Conservation (phyloP, 768 basidiomycete genomes). For the Termitomyces sp. region DNA sequence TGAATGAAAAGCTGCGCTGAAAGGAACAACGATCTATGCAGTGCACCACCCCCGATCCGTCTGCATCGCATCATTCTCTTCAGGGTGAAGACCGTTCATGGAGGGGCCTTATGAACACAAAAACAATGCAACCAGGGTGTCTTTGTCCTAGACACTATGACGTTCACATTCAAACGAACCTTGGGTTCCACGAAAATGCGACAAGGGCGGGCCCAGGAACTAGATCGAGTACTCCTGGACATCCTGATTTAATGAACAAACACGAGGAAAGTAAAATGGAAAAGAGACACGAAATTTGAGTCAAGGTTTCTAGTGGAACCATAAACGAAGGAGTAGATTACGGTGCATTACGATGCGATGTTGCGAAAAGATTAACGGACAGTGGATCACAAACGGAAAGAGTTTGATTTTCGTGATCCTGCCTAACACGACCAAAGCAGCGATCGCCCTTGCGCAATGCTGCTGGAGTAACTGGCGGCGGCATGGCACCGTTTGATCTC, state of each 20-base stretch:
- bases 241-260: conserved; percentile 10
- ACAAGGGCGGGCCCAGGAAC: conserved; percentile 23
- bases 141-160: background rate
- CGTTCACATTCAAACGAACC: conserved; percentile 1
- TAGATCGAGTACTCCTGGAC: conserved; percentile 6
- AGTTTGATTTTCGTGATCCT: conserved; percentile 19
- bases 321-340: conserved; percentile 15
- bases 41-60: conserved; percentile 12
- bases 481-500: conserved; percentile 83
- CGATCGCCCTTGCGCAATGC: conserved; percentile 23
- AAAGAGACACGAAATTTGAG: conserved; percentile 12
- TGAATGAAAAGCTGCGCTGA: conserved; percentile 11
- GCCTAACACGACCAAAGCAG: conserved; percentile 36
- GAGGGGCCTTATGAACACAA: background rate
- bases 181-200: conserved; percentile 30
- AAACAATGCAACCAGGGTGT: conserved; percentile 4
- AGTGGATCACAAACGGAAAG: conserved; percentile 14
- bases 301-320: conserved; percentile 13
- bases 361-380: conserved; percentile 16
- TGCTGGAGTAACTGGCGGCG: conserved; percentile 14
- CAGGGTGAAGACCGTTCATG: conserved; percentile 1
- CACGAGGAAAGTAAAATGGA: conserved; percentile 15
- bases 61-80: conserved; percentile 20
- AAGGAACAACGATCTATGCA: conserved; percentile 9
- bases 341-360: conserved; percentile 14